Conservation (phyloP, 2,329 filamentous ascomycete genomes). For the Penicillium aurantiogriseum region DNA sequence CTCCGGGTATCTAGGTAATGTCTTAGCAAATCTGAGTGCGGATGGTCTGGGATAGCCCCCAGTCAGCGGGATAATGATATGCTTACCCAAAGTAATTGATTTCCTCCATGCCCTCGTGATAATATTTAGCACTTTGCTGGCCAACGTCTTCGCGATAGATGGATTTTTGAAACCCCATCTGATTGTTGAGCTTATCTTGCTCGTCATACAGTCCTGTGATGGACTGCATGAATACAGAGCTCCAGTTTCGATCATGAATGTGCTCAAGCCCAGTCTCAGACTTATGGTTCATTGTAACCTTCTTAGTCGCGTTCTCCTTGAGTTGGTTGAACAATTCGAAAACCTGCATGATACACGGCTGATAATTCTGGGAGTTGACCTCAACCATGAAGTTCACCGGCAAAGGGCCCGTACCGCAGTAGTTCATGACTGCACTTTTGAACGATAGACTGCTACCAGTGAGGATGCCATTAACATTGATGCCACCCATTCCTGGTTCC, state of each 20-base stretch:
- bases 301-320: conserved; percentile 9
- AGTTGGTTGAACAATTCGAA: conserved; percentile 32
- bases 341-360: conserved; percentile 35
- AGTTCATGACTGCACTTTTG: conserved; percentile 33
- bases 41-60: not conserved
- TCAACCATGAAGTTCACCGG: conserved; percentile 34
- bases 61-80: not conserved
- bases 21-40: not conserved
- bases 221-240: conserved; percentile 32
- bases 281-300: not conserved
- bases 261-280: not conserved
- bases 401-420: conserved; percentile 32
- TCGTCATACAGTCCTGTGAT: conserved; percentile 33
- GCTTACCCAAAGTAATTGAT: conserved; percentile 47
- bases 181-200: conserved; percentile 27
- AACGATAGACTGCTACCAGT: conserved; percentile 34
- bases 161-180: conserved; percentile 38
- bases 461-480: conserved; percentile 30
- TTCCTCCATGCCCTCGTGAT: conserved; percentile 28
- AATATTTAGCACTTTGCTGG: conserved; percentile 33
- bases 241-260: conserved; percentile 31
- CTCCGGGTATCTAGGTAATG: conserved; percentile 22
- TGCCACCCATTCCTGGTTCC: conserved; percentile 30
- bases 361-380: conserved; percentile 28
- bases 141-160: conserved; percentile 33